Base-by-base conservation (phyloP, 139 green algal species). In the Chlorella sp. region DNA sequence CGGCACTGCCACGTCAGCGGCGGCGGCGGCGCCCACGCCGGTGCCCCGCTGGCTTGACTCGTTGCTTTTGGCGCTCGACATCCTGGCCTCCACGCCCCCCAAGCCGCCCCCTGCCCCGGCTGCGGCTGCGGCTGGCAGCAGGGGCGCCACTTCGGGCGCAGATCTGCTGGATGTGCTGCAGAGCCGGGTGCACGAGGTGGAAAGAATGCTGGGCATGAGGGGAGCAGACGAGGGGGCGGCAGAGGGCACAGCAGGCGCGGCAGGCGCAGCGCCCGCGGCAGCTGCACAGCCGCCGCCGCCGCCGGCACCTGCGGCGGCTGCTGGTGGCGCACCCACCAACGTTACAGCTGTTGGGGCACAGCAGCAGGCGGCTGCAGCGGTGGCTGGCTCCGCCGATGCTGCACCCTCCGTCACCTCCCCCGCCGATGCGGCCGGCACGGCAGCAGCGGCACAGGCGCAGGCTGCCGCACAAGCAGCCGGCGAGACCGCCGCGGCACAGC, bases 31-130 rank as follows among this genome's bases (percentile, higher is more conserved):
- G 1, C n/a, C 75, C 28, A 40, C 34, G 48, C 60, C 91, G 26
- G 91, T 98, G 66, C 97, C 97, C 0, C 93, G 95, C 81, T 99
- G 97, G 97, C 92, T 97, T 37, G 95, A 97, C 78, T 94, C 94
- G 0, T 60, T 96, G 85, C 90, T 99, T 85, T 89, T 99, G 75
- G 73, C 96, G 40, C 89, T 99, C n/a, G 94, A 97, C 82, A 85
- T 92, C 3, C 78, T 98, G 48, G 86, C 90, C 12, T 92, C 87
- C 71, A 94, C 92, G 4, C 78, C 84, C 30, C 89, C 87, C 64
- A 91, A 92, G 88, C 75, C 75, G 14, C 34, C 77, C 42, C 39
- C 84, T 14, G 30, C 84, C 26, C 77, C 83, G 26, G 84, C 39
- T 7, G 18, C 77, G 48, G 69, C 69, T 28, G 40, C 69, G 2